Base-by-base conservation (phyloP, 768 basidiomycete genomes). In the Psilocybe tampanensis region DNA sequence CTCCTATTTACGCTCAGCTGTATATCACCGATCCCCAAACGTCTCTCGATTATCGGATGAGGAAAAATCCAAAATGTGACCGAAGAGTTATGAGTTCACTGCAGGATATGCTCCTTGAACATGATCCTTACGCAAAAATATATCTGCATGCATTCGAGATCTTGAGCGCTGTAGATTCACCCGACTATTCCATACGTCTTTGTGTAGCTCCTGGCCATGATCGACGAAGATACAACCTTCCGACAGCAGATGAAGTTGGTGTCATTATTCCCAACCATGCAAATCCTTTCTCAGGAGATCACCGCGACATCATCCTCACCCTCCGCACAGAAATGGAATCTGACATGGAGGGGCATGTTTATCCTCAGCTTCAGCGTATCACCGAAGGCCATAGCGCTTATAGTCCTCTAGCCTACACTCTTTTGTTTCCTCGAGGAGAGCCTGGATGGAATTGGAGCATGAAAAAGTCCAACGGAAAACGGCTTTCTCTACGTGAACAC, bases 191-290 rank as follows among this genome's bases (percentile, higher is more conserved):
- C 13, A 43, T 72, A 13, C 57, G 65, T 1, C 55, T 72, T 1
- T 64, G 64, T 12, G 45, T 69, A 8, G 29, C 52, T 3, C 58
- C 61, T n/a, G 66, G 47, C 0, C 50, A 59, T 41, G 80, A 81
- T 62, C 63, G 41, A 0, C 67, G 75, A 5, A 55, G 68, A 7
- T 80, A 77, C 47, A 80, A 81, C 58, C 57, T 76, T 0, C 78
- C 80, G 0, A 44, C 45, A 1, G 66, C 33, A 18, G 19, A 44
- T 9, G 42, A 44, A 21, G 42, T 44, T 19, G 42, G 29, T 5
- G 29, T 29, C 9, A 29, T 29, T 18, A 15, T 43, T 54, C 2
- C 21, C 23, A 5, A 55, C 50, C 45, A 41, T 48, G 8, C 52
- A 59, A 18, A 22, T 59, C 2, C 55, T 55, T 29, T 8, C 55